Evolutionary conservation across 2,329 filamentous ascomycete species (phyloP), one percentile per base, ranked within the genome.

Genomic region (Fusarium vanettenii): DNA sequence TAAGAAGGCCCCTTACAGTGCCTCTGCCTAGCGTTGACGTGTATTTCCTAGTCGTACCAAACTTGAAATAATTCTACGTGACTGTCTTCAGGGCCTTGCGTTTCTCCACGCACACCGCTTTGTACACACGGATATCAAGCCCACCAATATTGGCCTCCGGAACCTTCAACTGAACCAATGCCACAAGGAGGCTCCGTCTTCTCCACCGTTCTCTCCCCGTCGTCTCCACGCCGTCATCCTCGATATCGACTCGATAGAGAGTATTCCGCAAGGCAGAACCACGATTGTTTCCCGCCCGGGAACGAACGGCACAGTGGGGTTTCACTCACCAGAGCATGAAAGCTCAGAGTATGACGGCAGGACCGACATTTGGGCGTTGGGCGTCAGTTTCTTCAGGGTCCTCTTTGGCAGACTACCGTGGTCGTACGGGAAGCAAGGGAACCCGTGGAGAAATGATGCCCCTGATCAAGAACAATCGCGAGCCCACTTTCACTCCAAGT

Each of bases 41-140:
- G 9, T n/a, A 29, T 27, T 37, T 29, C 10, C 45, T 25, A 64
- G 37, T 27, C 50, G 50, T 10, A 64, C 50, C 14, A 64, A 64
- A 22, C 20, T 45, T 27, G 37, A 62, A 37, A 14, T 61, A 27
- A 41, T 59, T 18, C 45, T 56, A 35, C 65, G 59, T 31, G 59
- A 66, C 22, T 62, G 65, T 45, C 65, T 63, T 31, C 35, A 63
- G 39, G 60, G 57, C 16, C 59, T 64, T 20, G 18, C 50, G 22
- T 64, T 55, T 31, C 25, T 68, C 22, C 66, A 64, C 25, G 35
- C 37, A 9, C 66, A 60, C 37, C n/a, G 29, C 39, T 60, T 61
- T 45, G 41, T 64, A 16, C 62, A 57, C 37, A 35, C 62, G 6
- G 62, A 64, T 43, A 57, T 64, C 50, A 64, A 64, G 37, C 62